Percentiles rank a stretch among this genome's conserved stretches.
These are phyloP conservation scores for Teratosphaeria viscida DNA, from an alignment of 2,329 filamentous ascomycete species.

Conservation along the genomic window DNA sequence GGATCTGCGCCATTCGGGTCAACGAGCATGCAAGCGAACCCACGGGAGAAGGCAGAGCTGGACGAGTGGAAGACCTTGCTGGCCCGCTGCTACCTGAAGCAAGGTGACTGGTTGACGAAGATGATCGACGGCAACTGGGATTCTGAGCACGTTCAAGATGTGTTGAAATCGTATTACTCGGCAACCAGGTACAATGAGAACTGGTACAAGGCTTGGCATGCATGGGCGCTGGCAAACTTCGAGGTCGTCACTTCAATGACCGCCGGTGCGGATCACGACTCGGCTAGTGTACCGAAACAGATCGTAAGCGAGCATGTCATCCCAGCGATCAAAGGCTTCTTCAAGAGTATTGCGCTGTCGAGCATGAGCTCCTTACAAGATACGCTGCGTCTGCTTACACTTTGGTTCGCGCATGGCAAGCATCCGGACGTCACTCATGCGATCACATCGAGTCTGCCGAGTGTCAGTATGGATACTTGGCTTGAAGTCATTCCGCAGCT, in stretches of 20 bases:
- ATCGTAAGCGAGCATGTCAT: conserved; percentile 81
- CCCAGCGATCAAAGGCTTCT: conserved; percentile 89
- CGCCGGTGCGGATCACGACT: conserved; percentile 52
- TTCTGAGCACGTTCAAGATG: conserved; percentile 73
- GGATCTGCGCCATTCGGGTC: conserved; percentile 24
- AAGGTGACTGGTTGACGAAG: conserved; percentile 89
- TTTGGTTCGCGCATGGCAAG: conserved; percentile 94
- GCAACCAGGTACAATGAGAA: conserved; percentile 89
- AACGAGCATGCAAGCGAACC: conserved; percentile 23
- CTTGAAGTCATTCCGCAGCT: conserved; percentile 95
- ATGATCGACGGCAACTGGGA: conserved; percentile 85
- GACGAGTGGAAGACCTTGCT: conserved; percentile 59
- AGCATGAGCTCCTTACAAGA: conserved; percentile 90
- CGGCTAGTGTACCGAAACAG: conserved; percentile 49
- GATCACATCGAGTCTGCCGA: conserved; percentile 81
- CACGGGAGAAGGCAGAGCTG: conserved; percentile 33
- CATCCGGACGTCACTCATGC: conserved; percentile 77
- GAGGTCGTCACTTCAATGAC: conserved; percentile 84
- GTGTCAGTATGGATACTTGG: conserved; percentile 96
- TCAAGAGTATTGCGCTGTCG: conserved; percentile 90
- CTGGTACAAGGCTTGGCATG: conserved; percentile 99
- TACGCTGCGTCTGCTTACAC: conserved; percentile 77
- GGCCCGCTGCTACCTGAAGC: conserved; percentile 89
- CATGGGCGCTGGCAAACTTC: conserved; percentile 96
- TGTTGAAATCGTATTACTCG: conserved; percentile 79